Evolutionary conservation across 306 rosid species (phyloP).

Genomic region (Inga laurina): DNA sequence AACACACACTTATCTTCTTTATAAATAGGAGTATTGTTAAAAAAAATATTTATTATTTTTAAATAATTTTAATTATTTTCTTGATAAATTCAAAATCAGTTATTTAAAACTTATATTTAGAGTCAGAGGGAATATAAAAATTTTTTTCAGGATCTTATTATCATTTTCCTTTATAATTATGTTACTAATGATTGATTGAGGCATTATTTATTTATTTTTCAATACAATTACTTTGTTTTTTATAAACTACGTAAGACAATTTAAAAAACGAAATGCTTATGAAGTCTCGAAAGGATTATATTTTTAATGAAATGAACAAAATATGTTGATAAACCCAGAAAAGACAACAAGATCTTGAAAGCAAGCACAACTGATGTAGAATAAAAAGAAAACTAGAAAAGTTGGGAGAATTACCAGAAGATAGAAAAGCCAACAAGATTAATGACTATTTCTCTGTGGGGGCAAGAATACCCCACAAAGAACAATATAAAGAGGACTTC

Average conservation of each 20-base stretch:
- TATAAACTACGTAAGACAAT: not conserved
- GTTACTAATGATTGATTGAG: not conserved
- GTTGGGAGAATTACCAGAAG: not conserved
- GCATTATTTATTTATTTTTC: not conserved
- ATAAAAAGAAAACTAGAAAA: not conserved
- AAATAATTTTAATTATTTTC: no score
- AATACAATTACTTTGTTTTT: not conserved
- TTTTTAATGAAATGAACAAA: not conserved
- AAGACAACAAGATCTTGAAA: not conserved
- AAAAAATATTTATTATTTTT: no score
- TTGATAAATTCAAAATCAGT: no score
- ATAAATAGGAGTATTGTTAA: no score
- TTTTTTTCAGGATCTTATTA: no score
- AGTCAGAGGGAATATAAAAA: no score
- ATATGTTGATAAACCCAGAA: not conserved
- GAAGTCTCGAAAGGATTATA: not conserved
- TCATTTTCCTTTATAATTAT: not conserved
- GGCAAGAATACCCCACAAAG: slow-evolving; percentile 22
- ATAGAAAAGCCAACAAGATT: slow-evolving; percentile 22
- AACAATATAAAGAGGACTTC: slow-evolving; percentile 26
- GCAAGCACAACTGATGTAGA: not conserved
- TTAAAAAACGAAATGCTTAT: not conserved
- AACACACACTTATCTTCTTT: no score
- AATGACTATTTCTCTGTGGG: slow-evolving; percentile 29
- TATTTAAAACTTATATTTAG: no score